Percentiles rank a stretch among this genome's conserved stretches.
These are phyloP conservation scores for Podaxis mareebaensis DNA, from an alignment of 768 basidiomycete species.

Conservation along the genomic window DNA sequence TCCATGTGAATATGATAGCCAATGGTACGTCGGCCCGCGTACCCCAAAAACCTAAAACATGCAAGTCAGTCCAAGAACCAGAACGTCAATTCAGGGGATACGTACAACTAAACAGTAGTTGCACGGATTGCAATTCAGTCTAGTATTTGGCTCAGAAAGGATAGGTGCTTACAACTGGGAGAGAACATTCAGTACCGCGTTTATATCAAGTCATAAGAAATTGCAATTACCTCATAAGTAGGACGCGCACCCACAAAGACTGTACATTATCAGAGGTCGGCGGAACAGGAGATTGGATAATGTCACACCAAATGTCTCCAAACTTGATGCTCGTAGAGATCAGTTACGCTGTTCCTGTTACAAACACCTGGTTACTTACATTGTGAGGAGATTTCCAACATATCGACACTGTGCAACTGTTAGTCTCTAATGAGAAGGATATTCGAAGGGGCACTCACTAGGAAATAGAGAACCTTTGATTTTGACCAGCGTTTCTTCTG, in stretches of 20 bases:
- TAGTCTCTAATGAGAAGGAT: not conserved
- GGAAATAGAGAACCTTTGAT: constrained; percentile 25
- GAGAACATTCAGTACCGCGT: not conserved
- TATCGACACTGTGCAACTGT: constrained; percentile 22
- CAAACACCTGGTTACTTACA: constrained; percentile 17
- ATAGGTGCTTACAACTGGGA: constrained; percentile 8
- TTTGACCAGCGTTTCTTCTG: constrained; percentile 24
- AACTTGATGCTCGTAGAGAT: not conserved
- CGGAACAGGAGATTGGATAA: not conserved
- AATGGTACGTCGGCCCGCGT: constrained; percentile 22
- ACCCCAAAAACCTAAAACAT: constrained; percentile 22
- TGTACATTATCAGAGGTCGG: not conserved
- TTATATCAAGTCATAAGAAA: not conserved
- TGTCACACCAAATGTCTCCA: constrained; percentile 1
- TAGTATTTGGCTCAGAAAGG: not conserved
- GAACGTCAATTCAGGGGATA: not conserved
- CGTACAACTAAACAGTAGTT: constrained; percentile 19
- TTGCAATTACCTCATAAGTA: not conserved
- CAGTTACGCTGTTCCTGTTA: not conserved
- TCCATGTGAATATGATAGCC: constrained; percentile 24
- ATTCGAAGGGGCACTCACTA: constrained; percentile 14
- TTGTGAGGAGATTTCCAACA: constrained; percentile 21
- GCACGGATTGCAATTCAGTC: not conserved
- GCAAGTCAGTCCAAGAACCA: not conserved
- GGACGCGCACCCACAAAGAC: not conserved